Evolutionary conservation across 805 yeast genomes (phyloP).

Genomic region (Saccharomycopsis oosterbeekiorum): DNA sequence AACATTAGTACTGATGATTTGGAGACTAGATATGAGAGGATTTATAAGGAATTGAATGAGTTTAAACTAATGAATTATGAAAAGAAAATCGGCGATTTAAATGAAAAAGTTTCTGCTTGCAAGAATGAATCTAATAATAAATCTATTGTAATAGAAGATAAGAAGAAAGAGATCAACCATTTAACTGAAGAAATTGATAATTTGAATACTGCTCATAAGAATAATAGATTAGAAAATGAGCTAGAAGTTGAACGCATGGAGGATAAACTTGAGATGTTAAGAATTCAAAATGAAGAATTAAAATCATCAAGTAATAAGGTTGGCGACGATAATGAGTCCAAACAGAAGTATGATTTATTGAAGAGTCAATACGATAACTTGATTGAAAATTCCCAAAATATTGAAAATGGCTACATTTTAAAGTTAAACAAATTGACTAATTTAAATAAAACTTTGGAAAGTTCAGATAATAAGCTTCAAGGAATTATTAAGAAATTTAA

Average conservation of each 20-base stretch:
- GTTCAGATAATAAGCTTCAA: conserved; percentile 22
- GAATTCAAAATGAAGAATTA: conserved; percentile 50
- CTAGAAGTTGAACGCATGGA: conserved; percentile 53
- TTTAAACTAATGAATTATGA: conserved; percentile 19
- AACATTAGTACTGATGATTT: conserved; percentile 22
- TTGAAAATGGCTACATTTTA: conserved; percentile 54
- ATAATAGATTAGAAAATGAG: conserved; percentile 26
- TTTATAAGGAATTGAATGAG: conserved; percentile 19
- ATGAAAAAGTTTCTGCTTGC: conserved; percentile 1
- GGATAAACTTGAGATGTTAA: conserved; percentile 54
- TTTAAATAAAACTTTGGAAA: conserved; percentile 33
- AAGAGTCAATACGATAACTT: conserved; percentile 68
- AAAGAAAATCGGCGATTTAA: conserved; percentile 10
- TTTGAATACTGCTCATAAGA: conserved; percentile 20
- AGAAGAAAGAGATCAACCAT: conserved; percentile 24
- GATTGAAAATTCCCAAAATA: conserved; percentile 72
- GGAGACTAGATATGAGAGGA: conserved; percentile 10
- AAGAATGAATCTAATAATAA: neutral
- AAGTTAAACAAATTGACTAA: conserved; percentile 36
- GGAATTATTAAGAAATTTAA: conserved; percentile 12
- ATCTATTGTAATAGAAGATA: conserved; percentile 27
- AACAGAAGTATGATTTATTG: conserved; percentile 22
- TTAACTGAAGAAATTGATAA: conserved; percentile 26
- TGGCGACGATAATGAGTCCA: neutral
- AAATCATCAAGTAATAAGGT: conserved; percentile 3